Base-by-base conservation (phyloP, 768 basidiomycete genomes). In the Suillus paluster region DNA sequence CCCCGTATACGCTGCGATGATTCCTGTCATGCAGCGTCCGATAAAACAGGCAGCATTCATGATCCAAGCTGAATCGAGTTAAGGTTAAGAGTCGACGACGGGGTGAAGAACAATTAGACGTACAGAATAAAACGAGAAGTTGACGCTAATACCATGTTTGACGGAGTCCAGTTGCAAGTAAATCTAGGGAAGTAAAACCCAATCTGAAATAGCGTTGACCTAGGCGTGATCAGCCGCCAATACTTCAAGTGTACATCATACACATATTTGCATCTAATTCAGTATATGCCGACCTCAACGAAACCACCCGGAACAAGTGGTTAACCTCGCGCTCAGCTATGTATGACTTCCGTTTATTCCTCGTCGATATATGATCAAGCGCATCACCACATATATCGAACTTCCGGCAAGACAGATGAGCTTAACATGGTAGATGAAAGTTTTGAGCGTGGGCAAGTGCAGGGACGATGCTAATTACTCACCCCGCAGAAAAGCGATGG, bases 91-190 rank as follows among this genome's bases (percentile, higher is more conserved):
- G n/a, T n/a, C 30, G 21, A 34, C 8, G 21, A 15, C 14, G 5
- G 14, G 17, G 12, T 39, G 53, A 2, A 12, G n/a, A n/a, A n/a
- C n/a, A 41, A 39, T 15, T 33, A 46, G 14, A 63, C 71, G 34
- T 59, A 86, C 86, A 23, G 79, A 80, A 65, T 87, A 87, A 64
- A 87, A 87, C 0, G 86, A 80, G 19, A 89, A 73, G 23, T 71
- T 73, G 1, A 75, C 60, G 44, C 73, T 68, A 25, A 86, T 73
- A 2, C 82, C 82, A 52, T 84, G 84, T 60, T 75, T 75, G 15
- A 85, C 76, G 3, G 86, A 78, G 48, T 84, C 80, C 5, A 86
- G 68, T 65, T 88, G 87, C 21, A 88, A 73, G 69, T 85, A 88
- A 70, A 87, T 49, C 83, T 77, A 0, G 86, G 84, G 57, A 82